Evolutionary conservation across 257 asterid genomes (phyloP), one percentile per base, ranked within the genome.

Genomic region (Solanum sejunctum): DNA sequence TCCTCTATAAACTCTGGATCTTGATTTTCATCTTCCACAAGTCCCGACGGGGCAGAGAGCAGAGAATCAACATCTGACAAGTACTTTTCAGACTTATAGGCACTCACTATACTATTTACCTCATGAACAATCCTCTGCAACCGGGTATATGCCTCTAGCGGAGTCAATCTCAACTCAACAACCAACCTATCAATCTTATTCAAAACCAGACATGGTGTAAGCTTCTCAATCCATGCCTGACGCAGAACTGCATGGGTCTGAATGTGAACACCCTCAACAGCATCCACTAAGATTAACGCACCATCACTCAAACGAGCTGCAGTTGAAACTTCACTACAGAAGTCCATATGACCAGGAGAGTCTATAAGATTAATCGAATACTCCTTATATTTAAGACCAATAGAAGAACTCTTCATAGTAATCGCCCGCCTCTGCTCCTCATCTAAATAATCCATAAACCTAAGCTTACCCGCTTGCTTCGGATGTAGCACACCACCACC

Each of bases 311-410:
- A 89, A 84, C 99, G 91, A 0, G 99, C 99, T 16, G 99, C 99
- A 12, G 98, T 94, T 7, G 99, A 96, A 12, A 96, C 99, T 92
- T 96, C 99, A 89, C 99, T 92, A 78, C 99, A 96, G 85, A 96
- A 96, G 83, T 96, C 99, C 98, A 96, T 96, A 83, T 96, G 99
- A 15, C 99, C 99, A 1, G 99, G 99, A 54, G 99, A 96, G 88
- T 96, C 99, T 64, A 96, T 96, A 47, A 96, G 90, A 83, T 96
- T 96, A 13, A 96, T 84, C 4, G 89, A 86, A 85, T 94, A 89
- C 8, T 89, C 92, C 47, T 88, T 88, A 86, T 61, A 94, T 73
- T 88, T 89, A 70, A 96, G 93, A 63, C 90, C 91, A 80, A 96
- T 96, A 8, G 99, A 94, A 8, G 99, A 94, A 85, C 99, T 96